Evolutionary conservation across 1,284 basidiomycete genomes (phyloP).

Genomic region (Tylopilus sp.): DNA sequence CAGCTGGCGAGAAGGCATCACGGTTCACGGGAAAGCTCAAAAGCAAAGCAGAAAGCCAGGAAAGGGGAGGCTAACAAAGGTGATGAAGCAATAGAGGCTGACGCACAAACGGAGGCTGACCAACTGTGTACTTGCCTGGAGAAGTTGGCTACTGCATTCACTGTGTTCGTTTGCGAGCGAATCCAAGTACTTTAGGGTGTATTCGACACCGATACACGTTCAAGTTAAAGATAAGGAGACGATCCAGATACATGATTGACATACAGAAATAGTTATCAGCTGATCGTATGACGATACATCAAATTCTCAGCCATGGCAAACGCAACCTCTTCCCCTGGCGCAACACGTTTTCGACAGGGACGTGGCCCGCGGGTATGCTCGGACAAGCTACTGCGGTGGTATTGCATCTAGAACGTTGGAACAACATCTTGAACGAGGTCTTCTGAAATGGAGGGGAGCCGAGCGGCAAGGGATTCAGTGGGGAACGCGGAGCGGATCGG

Average conservation of each 20-base stretch:
- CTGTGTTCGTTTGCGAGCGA: not conserved
- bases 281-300: slow-evolving; percentile 25
- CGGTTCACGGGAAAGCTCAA: slow-evolving; percentile 11
- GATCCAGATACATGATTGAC: slow-evolving; percentile 36
- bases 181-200: not conserved
- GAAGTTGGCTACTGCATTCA: not conserved
- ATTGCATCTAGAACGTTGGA: slow-evolving; percentile 41
- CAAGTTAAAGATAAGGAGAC: slow-evolving; percentile 21
- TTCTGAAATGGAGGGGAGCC: slow-evolving; percentile 29
- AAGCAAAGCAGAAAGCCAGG: slow-evolving; percentile 20
- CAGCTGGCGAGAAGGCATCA: slow-evolving; percentile 27
- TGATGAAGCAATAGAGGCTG: slow-evolving; percentile 32
- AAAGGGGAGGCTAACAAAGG: slow-evolving; percentile 21
- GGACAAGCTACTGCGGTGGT: slow-evolving; percentile 27
- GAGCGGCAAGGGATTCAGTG: slow-evolving; percentile 23
- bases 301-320: slow-evolving; percentile 44
- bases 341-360: slow-evolving; percentile 33
- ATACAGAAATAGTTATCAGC: slow-evolving; percentile 30
- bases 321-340: slow-evolving; percentile 43
- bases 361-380: slow-evolving; percentile 29
- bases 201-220: slow-evolving; percentile 23
- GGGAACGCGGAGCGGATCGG: slow-evolving; percentile 31
- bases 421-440: slow-evolving; percentile 37
- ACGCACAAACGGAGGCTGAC: slow-evolving; percentile 40
- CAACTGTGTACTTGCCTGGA: not conserved